A percentile compares a stretch with the other conserved stretches of the same genome.
Conservation (phyloP, 148 eudicot species). For the Spergularia bocconei region DNA sequence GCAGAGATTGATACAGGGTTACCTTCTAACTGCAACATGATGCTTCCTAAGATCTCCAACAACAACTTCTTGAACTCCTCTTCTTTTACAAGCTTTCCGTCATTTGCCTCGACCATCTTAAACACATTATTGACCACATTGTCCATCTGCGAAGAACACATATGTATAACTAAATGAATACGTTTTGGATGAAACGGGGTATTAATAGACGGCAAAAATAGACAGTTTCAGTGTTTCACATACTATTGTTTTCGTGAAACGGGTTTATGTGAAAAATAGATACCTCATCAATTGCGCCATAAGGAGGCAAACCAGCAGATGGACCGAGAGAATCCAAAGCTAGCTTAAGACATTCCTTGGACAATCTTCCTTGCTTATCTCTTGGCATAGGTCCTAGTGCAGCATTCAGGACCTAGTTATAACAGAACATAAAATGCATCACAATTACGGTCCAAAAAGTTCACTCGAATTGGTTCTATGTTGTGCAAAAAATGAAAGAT, state of each 20-base stretch:
- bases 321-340: slow-evolving; percentile 73
- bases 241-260: no score
- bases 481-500: background rate
- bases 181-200: background rate
- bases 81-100: slow-evolving; percentile 58
- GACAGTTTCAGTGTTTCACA: no score
- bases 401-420: slow-evolving; percentile 53
- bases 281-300: slow-evolving; percentile 81
- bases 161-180: background rate
- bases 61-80: slow-evolving; percentile 87
- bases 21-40: slow-evolving; percentile 79
- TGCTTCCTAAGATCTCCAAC: slow-evolving; percentile 64
- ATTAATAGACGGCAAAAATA: background rate
- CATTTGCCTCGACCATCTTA: slow-evolving; percentile 60
- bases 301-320: slow-evolving; percentile 81
- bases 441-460: background rate
- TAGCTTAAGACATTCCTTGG: slow-evolving; percentile 56
- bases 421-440: slow-evolving; percentile 1
- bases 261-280: background rate
- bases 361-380: slow-evolving; percentile 61
- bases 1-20: slow-evolving; percentile 59
- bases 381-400: slow-evolving; percentile 50
- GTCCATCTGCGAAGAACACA: slow-evolving; percentile 55
- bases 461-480: background rate
- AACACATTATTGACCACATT: slow-evolving; percentile 37